Conservation (phyloP, 2,329 filamentous ascomycete genomes). For the Colletotrichum sp. region DNA sequence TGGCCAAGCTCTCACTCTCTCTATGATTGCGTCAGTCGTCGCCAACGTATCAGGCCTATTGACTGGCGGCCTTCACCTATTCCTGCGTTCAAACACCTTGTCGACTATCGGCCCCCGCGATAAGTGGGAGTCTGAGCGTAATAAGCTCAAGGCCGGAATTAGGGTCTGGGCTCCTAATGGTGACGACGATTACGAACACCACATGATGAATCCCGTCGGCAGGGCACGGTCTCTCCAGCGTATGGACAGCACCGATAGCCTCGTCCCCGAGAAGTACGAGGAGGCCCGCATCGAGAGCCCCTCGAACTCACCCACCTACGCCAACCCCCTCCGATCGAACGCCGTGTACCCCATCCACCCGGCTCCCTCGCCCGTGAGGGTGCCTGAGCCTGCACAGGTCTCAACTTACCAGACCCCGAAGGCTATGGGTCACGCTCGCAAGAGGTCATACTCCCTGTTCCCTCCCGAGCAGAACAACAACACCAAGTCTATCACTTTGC, state of each 20-base stretch:
- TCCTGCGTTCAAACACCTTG: slow-evolving; percentile 67
- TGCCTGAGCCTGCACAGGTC: slow-evolving; percentile 13
- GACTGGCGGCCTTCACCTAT: slow-evolving; percentile 69
- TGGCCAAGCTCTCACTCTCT: slow-evolving; percentile 51
- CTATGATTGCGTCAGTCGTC: slow-evolving; percentile 69
- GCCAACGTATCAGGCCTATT: slow-evolving; percentile 70
- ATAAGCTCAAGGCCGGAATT: slow-evolving; percentile 48
- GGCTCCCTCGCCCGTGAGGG: background rate
- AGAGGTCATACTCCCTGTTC: slow-evolving; percentile 46
- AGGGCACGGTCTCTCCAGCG: slow-evolving; percentile 32
- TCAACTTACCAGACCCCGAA: slow-evolving; percentile 23
- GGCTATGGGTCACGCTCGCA: slow-evolving; percentile 33
- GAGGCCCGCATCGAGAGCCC: slow-evolving; percentile 33
- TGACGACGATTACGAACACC: slow-evolving; percentile 33
- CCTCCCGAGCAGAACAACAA: slow-evolving; percentile 31
- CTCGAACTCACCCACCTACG: slow-evolving; percentile 24
- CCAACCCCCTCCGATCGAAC: slow-evolving; percentile 35
- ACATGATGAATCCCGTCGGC: slow-evolving; percentile 39
- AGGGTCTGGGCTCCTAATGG: slow-evolving; percentile 43
- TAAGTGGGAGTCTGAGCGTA: slow-evolving; percentile 53
- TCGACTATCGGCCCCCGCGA: slow-evolving; percentile 57
- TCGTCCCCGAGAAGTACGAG: slow-evolving; percentile 37
- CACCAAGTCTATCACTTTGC: slow-evolving; percentile 39
- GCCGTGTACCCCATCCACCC: slow-evolving; percentile 29
- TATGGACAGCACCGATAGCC: slow-evolving; percentile 38